Percentiles rank a stretch among this genome's conserved stretches.
Conservation (phyloP, 352 stramenopile genomes). For the Halophytophthora polymorphica region DNA sequence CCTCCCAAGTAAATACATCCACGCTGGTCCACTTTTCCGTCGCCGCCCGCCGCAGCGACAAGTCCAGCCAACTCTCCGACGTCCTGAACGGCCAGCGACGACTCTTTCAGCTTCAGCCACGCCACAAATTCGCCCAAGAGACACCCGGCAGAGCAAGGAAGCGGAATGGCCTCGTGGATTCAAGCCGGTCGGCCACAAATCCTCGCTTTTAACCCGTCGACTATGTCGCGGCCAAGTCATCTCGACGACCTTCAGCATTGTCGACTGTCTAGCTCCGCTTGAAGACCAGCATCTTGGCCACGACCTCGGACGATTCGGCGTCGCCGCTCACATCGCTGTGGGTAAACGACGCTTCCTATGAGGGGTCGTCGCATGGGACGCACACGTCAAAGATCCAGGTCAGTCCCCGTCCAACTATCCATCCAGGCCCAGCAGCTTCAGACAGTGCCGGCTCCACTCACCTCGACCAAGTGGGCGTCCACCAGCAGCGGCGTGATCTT, state of each 20-base stretch:
- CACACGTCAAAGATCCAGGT: neutral
- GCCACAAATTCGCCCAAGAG: too few relatives aligned
- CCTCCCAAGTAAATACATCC: constrained; percentile 57
- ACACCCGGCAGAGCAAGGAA: too few relatives aligned
- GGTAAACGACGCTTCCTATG: constrained; percentile 51
- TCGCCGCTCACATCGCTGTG: constrained; percentile 75
- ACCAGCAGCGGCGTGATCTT: constrained; percentile 50
- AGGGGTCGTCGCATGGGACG: neutral
- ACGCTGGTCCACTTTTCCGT: constrained; percentile 48
- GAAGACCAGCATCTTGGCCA: constrained; percentile 69
- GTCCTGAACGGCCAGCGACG: neutral
- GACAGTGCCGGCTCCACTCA: constrained; percentile 16
- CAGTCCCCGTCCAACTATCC: neutral
- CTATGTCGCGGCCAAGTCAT: too few relatives aligned
- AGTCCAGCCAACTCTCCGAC: constrained; percentile 4
- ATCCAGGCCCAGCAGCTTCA: neutral
- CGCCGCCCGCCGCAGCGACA: constrained; percentile 26
- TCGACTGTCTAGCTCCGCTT: constrained; percentile 26
- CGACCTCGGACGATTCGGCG: constrained; percentile 52
- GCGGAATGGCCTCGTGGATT: too few relatives aligned
- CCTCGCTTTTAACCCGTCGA: too few relatives aligned
- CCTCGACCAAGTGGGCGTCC: constrained; percentile 44
- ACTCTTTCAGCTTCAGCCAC: constrained; percentile 9
- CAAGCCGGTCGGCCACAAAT: too few relatives aligned
- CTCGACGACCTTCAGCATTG: too few relatives aligned